These are phyloP conservation scores for Pelargonium fulgidum DNA, from an alignment of 441 rosid species.

Conservation along the genomic window DNA sequence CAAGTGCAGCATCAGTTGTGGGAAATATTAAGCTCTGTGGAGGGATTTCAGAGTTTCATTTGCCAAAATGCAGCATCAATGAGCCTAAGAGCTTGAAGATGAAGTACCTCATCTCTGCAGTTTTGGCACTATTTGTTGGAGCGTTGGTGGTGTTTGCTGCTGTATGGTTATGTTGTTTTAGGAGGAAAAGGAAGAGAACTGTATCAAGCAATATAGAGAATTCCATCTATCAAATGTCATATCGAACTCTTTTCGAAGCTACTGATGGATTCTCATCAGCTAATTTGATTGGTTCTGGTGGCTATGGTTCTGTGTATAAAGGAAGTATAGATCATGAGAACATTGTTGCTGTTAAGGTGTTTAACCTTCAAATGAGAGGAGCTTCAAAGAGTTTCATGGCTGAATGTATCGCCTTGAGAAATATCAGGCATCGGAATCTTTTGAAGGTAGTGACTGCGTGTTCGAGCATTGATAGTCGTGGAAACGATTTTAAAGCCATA, in stretches of 20 bases:
- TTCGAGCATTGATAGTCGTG: background rate
- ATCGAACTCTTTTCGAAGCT: conserved; percentile 6
- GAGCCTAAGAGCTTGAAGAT: background rate
- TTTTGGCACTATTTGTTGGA: no score
- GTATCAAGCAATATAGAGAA: background rate
- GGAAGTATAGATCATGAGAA: background rate
- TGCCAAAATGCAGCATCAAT: conserved; percentile 17
- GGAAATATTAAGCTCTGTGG: conserved; percentile 29
- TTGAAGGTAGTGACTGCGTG: conserved; percentile 15
- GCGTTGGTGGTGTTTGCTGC: no score
- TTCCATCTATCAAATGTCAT: background rate
- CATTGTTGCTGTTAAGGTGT: conserved; percentile 8
- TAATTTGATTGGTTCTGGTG: conserved; percentile 4
- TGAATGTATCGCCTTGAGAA: conserved; percentile 11
- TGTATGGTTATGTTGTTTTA: background rate
- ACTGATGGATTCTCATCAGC: conserved; percentile 8
- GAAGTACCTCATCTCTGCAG: no score
- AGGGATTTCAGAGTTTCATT: conserved; percentile 17
- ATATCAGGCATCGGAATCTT: conserved; percentile 3
- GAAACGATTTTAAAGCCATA: conserved; percentile 10
- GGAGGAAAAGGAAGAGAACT: background rate
- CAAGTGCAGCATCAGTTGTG: conserved; percentile 11
- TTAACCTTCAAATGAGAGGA: conserved; percentile 12
- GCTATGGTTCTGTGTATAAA: conserved; percentile 12
- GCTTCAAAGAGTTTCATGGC: conserved; percentile 13